Base-by-base conservation (phyloP, 208 protist species). In the Wallacemonas rigidus region DNA sequence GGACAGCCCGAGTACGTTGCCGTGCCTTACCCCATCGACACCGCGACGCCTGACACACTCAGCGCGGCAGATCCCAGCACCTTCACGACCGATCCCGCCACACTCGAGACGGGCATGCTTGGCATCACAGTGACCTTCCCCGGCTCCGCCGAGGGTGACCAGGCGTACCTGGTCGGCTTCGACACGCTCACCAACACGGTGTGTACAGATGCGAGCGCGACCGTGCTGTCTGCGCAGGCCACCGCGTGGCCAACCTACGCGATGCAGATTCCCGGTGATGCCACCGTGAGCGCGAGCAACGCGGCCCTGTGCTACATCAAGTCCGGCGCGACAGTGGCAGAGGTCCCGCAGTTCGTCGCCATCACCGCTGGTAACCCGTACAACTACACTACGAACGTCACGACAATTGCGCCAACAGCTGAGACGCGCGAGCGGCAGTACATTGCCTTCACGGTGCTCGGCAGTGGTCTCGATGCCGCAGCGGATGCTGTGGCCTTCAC, bases 221-320 rank as follows among this genome's bases (percentile, higher is more conserved):
- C 45, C 1, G n/a, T 88, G 1, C 60, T 92, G 41, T 69, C 80
- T 14, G 6, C 62, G 15, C 58, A 48, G 11, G 80, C 53, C 26
- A 60, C 80, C 1, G 81, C 83, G 5, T 90, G 79, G 72, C 90
- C 92, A 8, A 36, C 36, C 14, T 94, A 91, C 75, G 71, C 45
- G 1, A 78, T 97, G 51, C 86, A 71, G 64, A 74, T 97, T 40
- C 76, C 90, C 5, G 71, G 78, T 35, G 61, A 71, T 15, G 68
- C 84, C 5, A 40, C 67, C 14, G 64, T 71, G 1, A 74, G 71
- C 38, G 78, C 57, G 45, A 71, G 36, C 57, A 85, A 80, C 62
- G 70, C 82, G 45, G 92, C 90, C 2, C 72, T 95, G 58, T 97
- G 93, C 79, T 94, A 95, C 81, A 84, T 87, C 40, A 78, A 82